These are phyloP conservation scores for Lepraria neglecta DNA, from an alignment of 495 filamentous ascomycete genomes.

Conservation along the genomic window DNA sequence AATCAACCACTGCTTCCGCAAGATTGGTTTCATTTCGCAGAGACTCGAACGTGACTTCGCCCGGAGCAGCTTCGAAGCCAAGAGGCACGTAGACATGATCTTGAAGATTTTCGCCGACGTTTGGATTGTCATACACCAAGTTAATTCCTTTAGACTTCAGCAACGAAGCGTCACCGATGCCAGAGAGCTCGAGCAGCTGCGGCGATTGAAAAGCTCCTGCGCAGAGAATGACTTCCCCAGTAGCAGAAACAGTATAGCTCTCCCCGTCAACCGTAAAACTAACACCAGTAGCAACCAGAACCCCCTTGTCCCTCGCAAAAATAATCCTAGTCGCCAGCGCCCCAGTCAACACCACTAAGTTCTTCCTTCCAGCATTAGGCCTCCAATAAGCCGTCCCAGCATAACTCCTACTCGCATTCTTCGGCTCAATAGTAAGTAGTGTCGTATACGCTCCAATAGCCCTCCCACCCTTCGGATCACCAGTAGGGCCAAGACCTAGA, in stretches of 20 bases:
- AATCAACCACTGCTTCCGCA: slow-evolving; percentile 10
- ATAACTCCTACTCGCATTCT: slow-evolving; percentile 46
- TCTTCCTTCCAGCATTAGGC: slow-evolving; percentile 38
- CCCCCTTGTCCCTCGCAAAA: slow-evolving; percentile 22
- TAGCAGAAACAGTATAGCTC: slow-evolving; percentile 28
- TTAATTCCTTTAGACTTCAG: slow-evolving; percentile 47
- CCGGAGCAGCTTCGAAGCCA: slow-evolving; percentile 19
- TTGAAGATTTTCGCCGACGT: slow-evolving; percentile 44
- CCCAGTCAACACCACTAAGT: slow-evolving; percentile 41
- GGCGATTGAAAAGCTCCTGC: slow-evolving; percentile 42
- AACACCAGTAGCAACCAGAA: slow-evolving; percentile 28
- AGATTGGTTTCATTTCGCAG: slow-evolving; percentile 12
- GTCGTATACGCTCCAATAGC: slow-evolving; percentile 40
- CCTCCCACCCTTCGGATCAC: slow-evolving; percentile 37
- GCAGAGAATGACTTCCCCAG: slow-evolving; percentile 25
- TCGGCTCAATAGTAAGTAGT: slow-evolving; percentile 33
- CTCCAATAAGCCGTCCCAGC: slow-evolving; percentile 45
- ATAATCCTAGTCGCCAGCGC: slow-evolving; percentile 42
- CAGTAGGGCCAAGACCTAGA: slow-evolving; percentile 31
- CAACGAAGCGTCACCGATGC: slow-evolving; percentile 32
- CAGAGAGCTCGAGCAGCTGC: slow-evolving; percentile 40
- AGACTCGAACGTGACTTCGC: slow-evolving; percentile 18
- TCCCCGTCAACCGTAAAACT: slow-evolving; percentile 33
- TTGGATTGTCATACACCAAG: slow-evolving; percentile 49
- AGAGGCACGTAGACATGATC: slow-evolving; percentile 36